Evolutionary conservation across 108 stramenopile genomes (phyloP), one percentile per base, ranked within the genome.

Genomic region (Pseudonitzschia multiseries): DNA sequence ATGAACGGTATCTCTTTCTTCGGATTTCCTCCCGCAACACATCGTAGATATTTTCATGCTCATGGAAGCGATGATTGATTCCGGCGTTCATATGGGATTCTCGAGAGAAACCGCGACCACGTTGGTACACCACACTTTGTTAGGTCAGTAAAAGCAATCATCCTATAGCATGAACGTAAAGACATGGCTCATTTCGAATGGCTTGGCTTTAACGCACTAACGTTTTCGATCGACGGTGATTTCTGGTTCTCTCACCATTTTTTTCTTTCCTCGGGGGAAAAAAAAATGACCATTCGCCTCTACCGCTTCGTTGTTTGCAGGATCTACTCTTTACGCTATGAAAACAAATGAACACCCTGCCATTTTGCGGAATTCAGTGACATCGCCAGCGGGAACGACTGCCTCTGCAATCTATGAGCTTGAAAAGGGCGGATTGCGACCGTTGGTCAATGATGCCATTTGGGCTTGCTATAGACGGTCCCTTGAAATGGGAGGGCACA

Each of bases 41-140:
- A 10, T 48, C 4, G 26, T 10, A 56, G 54, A 96, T 68, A 89
- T 98, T 42, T 94, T 96, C 70, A 78, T 98, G 70, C 74, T 96
- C 26, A 91, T 96, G 88, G 97, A 96, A 65, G 92, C 93, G 15
- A 95, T 97, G 94, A 80, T 82, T 72, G 94, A 95, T 80, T 89
- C 93, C n/a, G 97, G 92, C 36, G 96, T 96, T 15, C 96, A 96
- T 76, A 93, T 97, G 94, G 95, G 95, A 42, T 93, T 95, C 69
- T 76, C 80, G 44, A 75, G 93, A 28, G 86, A 91, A 33, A 89
- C 87, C 1, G 89, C 93, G 14, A 89, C 89, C 15, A 89, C 79
- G 22, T 78, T 93, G 61, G 85, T 89, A 27, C 84, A 93, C 80
- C 88, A 92, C 63, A 92, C 91, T 2, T 40, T 84, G 64, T 50